A percentile compares a stretch with the other conserved stretches of the same genome.
Conservation (phyloP, 805 yeast genomes). For the Wickerhamomyces xylosicus region DNA sequence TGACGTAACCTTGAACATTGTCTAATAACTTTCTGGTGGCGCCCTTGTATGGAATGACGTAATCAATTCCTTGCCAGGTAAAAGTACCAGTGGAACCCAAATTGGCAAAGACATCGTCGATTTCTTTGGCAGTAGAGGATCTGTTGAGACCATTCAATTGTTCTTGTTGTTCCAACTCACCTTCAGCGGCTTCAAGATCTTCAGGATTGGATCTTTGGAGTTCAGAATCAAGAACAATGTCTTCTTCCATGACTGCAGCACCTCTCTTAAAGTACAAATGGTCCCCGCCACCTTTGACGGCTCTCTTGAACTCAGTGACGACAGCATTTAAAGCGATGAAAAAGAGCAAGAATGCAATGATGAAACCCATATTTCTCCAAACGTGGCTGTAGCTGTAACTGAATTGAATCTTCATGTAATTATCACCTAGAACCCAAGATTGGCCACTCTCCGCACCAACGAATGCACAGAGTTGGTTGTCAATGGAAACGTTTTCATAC, state of each 20-base stretch:
- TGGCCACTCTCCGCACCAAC: slow-evolving; percentile 1
- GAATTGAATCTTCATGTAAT: slow-evolving; percentile 38
- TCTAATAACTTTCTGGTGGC: slow-evolving; percentile 23
- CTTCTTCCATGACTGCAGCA: slow-evolving; percentile 4
- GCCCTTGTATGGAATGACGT: slow-evolving; percentile 21
- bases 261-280: slow-evolving; percentile 43
- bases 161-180: slow-evolving; percentile 2
- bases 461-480: slow-evolving; percentile 17
- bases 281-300: slow-evolving; percentile 23
- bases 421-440: slow-evolving; percentile 44
- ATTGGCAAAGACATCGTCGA: slow-evolving; percentile 14
- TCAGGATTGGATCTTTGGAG: slow-evolving; percentile 16
- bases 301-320: slow-evolving; percentile 43
- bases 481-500: slow-evolving; percentile 27
- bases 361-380: slow-evolving; percentile 76
- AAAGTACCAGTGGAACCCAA: slow-evolving; percentile 21
- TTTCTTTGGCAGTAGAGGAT: background rate
- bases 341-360: slow-evolving; percentile 41
- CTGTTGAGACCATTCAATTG: background rate
- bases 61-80: slow-evolving; percentile 23
- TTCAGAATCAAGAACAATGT: background rate
- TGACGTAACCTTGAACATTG: slow-evolving; percentile 49
- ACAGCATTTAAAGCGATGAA: slow-evolving; percentile 42
- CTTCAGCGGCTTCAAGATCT: slow-evolving; percentile 22
- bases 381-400: slow-evolving; percentile 45